These are phyloP conservation scores for Cryptococcus sp. DNA, from an alignment of 1,284 basidiomycete species.

Conservation along the genomic window DNA sequence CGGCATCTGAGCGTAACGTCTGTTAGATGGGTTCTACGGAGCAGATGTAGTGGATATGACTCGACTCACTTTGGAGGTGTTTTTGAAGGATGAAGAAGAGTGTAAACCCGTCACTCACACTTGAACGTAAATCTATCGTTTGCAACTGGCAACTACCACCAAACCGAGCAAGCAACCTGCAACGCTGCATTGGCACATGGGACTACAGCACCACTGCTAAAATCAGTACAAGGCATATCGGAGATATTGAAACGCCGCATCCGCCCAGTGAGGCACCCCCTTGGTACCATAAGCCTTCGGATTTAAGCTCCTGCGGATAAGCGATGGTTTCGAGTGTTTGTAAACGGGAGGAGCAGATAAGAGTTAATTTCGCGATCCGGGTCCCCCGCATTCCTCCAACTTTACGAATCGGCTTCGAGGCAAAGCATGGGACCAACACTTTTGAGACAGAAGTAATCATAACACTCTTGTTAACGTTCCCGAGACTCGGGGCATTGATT, in stretches of 20 bases:
- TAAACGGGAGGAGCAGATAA: not conserved
- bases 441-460: not conserved
- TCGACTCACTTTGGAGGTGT: constrained; percentile 26
- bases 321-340: not conserved
- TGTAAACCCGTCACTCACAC: not conserved
- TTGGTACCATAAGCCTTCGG: not conserved
- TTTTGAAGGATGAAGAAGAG: constrained; percentile 33
- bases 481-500: no score
- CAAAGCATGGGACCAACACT: no score
- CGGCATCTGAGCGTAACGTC: constrained; percentile 66
- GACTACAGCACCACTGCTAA: no score
- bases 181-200: no score
- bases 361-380: no score
- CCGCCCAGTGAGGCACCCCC: not conserved
- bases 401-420: no score
- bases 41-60: not conserved
- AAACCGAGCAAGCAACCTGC: not conserved
- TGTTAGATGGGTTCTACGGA: constrained; percentile 2
- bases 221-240: no score
- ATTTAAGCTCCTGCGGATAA: not conserved
- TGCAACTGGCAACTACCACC: not conserved
- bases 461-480: not conserved
- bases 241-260: not conserved
- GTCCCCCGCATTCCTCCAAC: no score
- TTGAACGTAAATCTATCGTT: not conserved